Conservation (phyloP, 2,329 filamentous ascomycete species). For the Fusarium globosum region DNA sequence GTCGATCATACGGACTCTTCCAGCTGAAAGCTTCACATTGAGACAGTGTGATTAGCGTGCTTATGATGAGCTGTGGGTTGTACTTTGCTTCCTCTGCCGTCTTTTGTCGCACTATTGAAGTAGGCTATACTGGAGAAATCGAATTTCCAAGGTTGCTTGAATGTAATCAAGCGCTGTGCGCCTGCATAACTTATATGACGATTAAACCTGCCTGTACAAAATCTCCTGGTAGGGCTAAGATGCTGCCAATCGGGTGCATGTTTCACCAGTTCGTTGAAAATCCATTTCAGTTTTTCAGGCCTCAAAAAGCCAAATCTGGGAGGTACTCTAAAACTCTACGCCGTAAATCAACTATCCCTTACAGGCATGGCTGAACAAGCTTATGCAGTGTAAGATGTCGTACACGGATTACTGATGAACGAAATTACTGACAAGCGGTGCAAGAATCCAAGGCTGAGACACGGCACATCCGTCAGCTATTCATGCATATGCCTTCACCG, state of each 20-base stretch:
- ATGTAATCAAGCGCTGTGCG: too few species aligned
- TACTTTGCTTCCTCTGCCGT: too few species aligned
- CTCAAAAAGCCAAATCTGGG: neutral
- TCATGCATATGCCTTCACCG: neutral
- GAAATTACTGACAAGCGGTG: too few species aligned
- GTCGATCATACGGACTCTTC: neutral
- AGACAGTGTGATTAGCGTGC: neutral
- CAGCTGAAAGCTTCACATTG: neutral
- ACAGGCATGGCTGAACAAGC: neutral
- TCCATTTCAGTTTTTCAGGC: too few species aligned
- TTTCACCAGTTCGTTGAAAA: too few species aligned
- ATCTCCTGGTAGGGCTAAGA: fast-evolving
- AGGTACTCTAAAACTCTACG: fast-evolving
- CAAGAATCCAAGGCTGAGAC: neutral
- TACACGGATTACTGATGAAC: too few species aligned
- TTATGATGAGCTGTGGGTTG: too few species aligned
- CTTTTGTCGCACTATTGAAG: neutral
- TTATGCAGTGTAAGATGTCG: neutral
- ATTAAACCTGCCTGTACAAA: too few species aligned
- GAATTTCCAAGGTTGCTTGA: too few species aligned
- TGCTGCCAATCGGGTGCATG: neutral
- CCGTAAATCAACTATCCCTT: too few species aligned
- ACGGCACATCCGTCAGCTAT: neutral
- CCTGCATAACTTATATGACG: too few species aligned
- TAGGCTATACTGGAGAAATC: neutral